Conservation (phyloP, 2,329 filamentous ascomycete species). For the Colletotrichum falcatum region DNA sequence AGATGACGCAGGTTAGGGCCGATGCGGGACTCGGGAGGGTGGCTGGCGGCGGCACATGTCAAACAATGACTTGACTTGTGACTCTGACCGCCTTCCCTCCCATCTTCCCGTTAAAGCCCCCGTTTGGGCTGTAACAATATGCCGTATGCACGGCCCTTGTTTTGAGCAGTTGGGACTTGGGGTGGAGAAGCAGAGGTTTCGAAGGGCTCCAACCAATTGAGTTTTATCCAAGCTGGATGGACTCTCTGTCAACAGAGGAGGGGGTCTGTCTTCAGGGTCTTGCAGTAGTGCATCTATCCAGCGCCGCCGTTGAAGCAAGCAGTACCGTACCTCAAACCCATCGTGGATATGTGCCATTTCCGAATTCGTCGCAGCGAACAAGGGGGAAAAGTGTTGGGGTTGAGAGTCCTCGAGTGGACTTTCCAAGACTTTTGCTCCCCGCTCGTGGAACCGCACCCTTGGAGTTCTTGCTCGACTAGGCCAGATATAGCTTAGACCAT, state of each 20-base stretch:
- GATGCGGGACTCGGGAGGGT: neutral
- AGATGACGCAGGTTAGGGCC: neutral
- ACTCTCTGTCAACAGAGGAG: conserved; percentile 16
- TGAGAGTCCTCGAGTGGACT: conserved; percentile 28
- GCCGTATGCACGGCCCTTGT: conserved; percentile 22
- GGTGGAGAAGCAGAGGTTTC: conserved; percentile 22
- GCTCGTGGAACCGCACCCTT: conserved; percentile 34
- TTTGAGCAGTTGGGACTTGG: conserved; percentile 6
- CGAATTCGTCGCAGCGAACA: conserved; percentile 14
- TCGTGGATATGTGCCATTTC: conserved; percentile 28
- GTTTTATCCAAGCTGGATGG: conserved; percentile 2
- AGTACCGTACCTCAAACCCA: conserved; percentile 35
- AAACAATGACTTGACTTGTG: conserved; percentile 1
- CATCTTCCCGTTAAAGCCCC: conserved; percentile 14
- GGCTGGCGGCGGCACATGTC: neutral
- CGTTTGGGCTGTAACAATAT: conserved; percentile 6
- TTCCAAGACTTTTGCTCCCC: conserved; percentile 23
- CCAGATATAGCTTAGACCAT: conserved; percentile 3
- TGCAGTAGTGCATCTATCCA: neutral
- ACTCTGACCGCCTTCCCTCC: conserved; percentile 1
- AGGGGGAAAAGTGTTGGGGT: conserved; percentile 40
- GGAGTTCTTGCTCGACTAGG: conserved; percentile 4
- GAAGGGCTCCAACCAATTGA: conserved; percentile 8
- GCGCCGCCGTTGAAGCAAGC: conserved; percentile 13
- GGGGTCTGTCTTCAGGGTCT: conserved; percentile 32